Conservation (phyloP, 1,284 basidiomycete genomes). For the Puccinia horiana region DNA sequence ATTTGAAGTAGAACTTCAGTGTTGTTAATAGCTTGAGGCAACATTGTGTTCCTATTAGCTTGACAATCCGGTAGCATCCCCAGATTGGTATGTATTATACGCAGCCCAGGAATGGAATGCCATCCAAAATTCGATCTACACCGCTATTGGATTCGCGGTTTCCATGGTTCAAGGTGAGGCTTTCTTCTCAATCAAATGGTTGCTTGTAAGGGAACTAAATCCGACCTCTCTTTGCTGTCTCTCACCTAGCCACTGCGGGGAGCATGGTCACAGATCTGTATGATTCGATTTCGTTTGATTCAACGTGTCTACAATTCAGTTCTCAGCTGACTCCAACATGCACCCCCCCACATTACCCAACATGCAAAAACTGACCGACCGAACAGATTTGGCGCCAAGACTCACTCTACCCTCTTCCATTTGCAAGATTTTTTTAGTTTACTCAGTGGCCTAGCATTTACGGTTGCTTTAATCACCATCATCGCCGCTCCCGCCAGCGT, state of each 20-base stretch:
- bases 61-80: conserved; percentile 44
- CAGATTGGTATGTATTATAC: conserved; percentile 45
- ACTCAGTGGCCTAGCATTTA: conserved; percentile 31
- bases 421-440: conserved; percentile 38
- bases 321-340: neutral
- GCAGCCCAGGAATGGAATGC: conserved; percentile 49
- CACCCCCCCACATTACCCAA: neutral
- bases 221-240: neutral
- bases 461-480: conserved; percentile 28
- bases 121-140: conserved; percentile 48
- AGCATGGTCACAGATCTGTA: conserved; percentile 47
- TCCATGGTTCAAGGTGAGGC: conserved; percentile 49
- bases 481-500: neutral
- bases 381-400: conserved; percentile 32
- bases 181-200: neutral
- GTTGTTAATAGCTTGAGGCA: neutral
- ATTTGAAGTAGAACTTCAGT: neutral
- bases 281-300: neutral
- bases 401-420: conserved; percentile 33
- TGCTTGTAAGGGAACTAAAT: neutral
- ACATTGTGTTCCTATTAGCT: conserved; percentile 4
- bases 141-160: conserved; percentile 48
- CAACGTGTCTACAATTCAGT: neutral
- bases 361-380: neutral
- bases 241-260: conserved; percentile 29